Percentiles rank a stretch among this genome's conserved stretches.
phyloP scores from a whole-genome alignment of 305 asterid species.

The Fraxinus baroniana region DNA sequence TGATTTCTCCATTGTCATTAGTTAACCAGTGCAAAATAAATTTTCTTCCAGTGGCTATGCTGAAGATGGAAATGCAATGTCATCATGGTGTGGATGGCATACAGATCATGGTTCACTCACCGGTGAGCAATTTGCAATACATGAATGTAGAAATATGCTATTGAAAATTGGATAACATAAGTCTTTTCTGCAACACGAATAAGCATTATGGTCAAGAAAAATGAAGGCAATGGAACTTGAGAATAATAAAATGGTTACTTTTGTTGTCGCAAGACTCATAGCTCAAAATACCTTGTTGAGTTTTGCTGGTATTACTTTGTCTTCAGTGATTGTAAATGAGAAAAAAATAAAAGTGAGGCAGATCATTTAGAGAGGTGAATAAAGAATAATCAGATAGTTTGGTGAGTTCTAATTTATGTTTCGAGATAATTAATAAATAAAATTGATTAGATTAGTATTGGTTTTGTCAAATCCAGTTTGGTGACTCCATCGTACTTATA shows the following conservation, averaged over 20 bases:
- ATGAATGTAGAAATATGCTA: constrained; percentile 1
- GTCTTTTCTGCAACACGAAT: background rate
- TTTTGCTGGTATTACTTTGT: background rate
- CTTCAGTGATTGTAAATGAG: background rate
- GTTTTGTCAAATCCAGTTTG: background rate
- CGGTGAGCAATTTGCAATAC: constrained; percentile 42
- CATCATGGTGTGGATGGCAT: constrained; percentile 99
- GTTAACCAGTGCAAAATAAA: constrained; percentile 19
- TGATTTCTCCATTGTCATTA: constrained; percentile 1
- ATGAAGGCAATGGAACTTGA: background rate
- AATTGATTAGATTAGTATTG: background rate
- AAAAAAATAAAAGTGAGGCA: background rate
- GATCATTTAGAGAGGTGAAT: background rate
- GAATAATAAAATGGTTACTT: background rate
- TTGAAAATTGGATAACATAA: background rate
- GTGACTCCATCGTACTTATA: background rate
- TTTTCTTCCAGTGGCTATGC: constrained; percentile 36
- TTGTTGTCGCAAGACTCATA: background rate
- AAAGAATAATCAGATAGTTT: background rate
- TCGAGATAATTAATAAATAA: background rate
- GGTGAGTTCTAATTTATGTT: background rate
- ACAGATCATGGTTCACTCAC: constrained; percentile 96
- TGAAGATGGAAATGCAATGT: constrained; percentile 49
- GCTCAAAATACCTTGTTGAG: background rate
- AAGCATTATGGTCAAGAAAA: background rate